These are phyloP conservation scores for Saksenaea vasiformis DNA, from an alignment of 371 early-diverging fungal species.

Conservation along the genomic window DNA sequence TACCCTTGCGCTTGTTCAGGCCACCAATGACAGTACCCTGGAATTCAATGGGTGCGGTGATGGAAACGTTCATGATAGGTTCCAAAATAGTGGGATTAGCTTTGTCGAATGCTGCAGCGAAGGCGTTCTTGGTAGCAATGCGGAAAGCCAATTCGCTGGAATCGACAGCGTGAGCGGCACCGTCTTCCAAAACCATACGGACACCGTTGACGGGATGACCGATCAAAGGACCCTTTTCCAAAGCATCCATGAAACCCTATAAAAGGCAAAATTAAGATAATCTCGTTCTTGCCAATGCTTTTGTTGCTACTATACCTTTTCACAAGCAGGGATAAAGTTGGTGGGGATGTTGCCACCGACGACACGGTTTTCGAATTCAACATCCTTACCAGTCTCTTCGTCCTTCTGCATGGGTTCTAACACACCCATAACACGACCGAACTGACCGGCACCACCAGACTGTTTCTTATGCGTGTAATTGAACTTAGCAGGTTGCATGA, in stretches of 20 bases:
- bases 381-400: constrained; percentile 59
- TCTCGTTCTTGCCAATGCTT: neutral
- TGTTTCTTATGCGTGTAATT: constrained; percentile 99
- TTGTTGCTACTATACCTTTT: constrained; percentile 58
- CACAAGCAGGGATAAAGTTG: constrained; percentile 94
- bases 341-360: constrained; percentile 95
- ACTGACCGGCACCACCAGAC: constrained; percentile 97
- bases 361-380: constrained; percentile 74
- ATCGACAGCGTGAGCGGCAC: constrained; percentile 94
- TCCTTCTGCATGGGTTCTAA: constrained; percentile 80
- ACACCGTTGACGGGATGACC: constrained; percentile 90
- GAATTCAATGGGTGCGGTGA: constrained; percentile 92
- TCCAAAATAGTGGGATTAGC: constrained; percentile 88
- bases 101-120: constrained; percentile 85
- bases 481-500: constrained; percentile 77
- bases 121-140: constrained; percentile 85
- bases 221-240: constrained; percentile 90
- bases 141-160: constrained; percentile 97
- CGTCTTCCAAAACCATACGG: constrained; percentile 93
- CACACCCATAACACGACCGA: constrained; percentile 88
- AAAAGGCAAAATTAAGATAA: constrained; percentile 23
- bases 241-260: constrained; percentile 85
- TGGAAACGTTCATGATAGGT: constrained; percentile 95
- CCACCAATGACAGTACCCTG: constrained; percentile 93
- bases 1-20: constrained; percentile 96